These are phyloP conservation scores for Rhodocollybia butyracea DNA, from an alignment of 768 basidiomycete genomes.

Conservation along the genomic window DNA sequence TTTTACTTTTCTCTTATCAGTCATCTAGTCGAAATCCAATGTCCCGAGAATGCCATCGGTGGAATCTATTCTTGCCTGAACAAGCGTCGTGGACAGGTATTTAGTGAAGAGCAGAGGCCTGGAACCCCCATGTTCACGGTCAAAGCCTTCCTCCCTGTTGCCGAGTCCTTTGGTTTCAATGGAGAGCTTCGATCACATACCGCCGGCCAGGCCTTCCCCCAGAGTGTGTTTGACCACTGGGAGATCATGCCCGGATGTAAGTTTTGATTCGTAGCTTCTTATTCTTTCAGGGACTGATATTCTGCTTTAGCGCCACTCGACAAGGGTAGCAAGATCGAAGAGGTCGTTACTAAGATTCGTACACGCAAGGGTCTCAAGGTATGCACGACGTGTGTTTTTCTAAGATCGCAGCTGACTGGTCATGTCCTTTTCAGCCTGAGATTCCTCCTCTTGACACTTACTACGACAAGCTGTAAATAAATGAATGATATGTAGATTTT, in stretches of 20 bases:
- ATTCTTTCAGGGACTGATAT: constrained; percentile 4
- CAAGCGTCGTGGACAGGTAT: constrained; percentile 97
- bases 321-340: constrained; percentile 89
- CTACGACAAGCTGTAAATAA: constrained; percentile 87
- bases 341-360: constrained; percentile 78
- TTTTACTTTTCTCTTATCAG: not conserved
- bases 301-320: constrained; percentile 64
- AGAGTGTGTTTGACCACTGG: constrained; percentile 92
- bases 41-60: constrained; percentile 95
- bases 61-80: constrained; percentile 94
- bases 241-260: constrained; percentile 78
- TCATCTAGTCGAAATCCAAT: constrained; percentile 87
- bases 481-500: constrained; percentile 18
- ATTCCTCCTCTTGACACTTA: constrained; percentile 85
- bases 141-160: constrained; percentile 93
- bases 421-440: constrained; percentile 58
- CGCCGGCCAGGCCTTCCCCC: constrained; percentile 97
- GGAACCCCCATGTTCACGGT: constrained; percentile 99
- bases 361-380: constrained; percentile 95
- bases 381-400: constrained; percentile 8
- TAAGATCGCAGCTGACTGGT: not conserved
- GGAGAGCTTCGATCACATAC: constrained; percentile 91
- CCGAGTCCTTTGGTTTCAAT: constrained; percentile 97
- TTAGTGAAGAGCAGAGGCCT: constrained; percentile 93
- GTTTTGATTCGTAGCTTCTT: constrained; percentile 21